phyloP scores from a whole-genome alignment of 2,329 filamentous ascomycete species.

The Cladophialophora yegresii region DNA sequence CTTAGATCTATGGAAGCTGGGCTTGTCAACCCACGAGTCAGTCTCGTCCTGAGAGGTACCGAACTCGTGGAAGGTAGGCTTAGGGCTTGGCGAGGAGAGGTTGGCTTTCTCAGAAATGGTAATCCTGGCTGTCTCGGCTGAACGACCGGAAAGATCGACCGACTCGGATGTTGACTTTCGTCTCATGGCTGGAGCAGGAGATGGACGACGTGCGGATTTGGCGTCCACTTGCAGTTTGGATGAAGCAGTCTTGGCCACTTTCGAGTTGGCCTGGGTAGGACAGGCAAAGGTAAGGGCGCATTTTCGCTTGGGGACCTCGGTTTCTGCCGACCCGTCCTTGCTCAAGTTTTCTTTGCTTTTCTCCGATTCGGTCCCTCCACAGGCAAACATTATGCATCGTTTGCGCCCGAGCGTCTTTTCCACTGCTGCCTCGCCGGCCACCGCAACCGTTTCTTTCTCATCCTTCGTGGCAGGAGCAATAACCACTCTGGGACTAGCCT shows the following conservation, averaged over 20 bases:
- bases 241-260: conserved; percentile 28
- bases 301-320: conserved; percentile 46
- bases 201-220: conserved; percentile 40
- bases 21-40: conserved; percentile 87
- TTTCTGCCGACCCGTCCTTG: conserved; percentile 39
- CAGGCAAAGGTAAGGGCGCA: conserved; percentile 53
- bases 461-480: conserved; percentile 36
- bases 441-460: conserved; percentile 40
- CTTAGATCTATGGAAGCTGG: conserved; percentile 64
- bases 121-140: conserved; percentile 23
- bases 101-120: conserved; percentile 5
- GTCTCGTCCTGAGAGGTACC: conserved; percentile 78
- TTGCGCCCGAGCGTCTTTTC: conserved; percentile 72
- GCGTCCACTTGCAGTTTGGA: conserved; percentile 35
- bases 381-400: conserved; percentile 91
- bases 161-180: conserved; percentile 25
- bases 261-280: conserved; percentile 42
- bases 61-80: conserved; percentile 76
- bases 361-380: conserved; percentile 63
- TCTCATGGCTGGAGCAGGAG: conserved; percentile 41
- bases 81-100: conserved; percentile 7
- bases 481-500: conserved; percentile 35
- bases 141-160: conserved; percentile 27
- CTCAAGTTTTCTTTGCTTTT: conserved; percentile 42
- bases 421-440: conserved; percentile 56